These are phyloP conservation scores for Cerrena zonata DNA, from an alignment of 1,284 basidiomycete species.

Conservation along the genomic window DNA sequence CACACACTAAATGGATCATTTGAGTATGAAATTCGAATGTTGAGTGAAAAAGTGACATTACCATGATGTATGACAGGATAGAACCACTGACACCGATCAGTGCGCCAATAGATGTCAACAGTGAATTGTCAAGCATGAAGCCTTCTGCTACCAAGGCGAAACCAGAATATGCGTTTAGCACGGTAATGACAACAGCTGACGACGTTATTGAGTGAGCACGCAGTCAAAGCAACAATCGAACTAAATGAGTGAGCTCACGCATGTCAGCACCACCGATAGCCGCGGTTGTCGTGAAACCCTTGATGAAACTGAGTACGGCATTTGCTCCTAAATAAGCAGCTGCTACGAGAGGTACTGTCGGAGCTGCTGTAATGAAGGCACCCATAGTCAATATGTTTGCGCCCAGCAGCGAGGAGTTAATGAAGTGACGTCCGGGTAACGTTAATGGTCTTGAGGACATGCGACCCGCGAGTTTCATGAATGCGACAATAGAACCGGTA, in stretches of 20 bases:
- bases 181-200: conserved; percentile 79
- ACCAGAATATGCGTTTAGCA: conserved; percentile 84
- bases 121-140: conserved; percentile 81
- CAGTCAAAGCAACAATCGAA: background rate
- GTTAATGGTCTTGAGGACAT: conserved; percentile 69
- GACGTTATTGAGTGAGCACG: conserved; percentile 8
- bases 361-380: conserved; percentile 67
- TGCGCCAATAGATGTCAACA: conserved; percentile 75
- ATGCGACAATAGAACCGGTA: conserved; percentile 82
- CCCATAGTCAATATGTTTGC: conserved; percentile 68
- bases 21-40: conserved; percentile 15
- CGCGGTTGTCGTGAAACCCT: conserved; percentile 78
- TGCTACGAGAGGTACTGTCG: conserved; percentile 64
- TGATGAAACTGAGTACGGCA: conserved; percentile 70
- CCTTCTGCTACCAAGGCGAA: conserved; percentile 90
- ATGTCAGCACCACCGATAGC: conserved; percentile 86
- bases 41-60: too few species aligned
- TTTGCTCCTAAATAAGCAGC: conserved; percentile 72
- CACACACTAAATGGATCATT: conserved; percentile 52
- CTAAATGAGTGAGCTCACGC: conserved; percentile 48
- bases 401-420: conserved; percentile 65
- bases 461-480: conserved; percentile 75
- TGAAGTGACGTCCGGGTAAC: conserved; percentile 69
- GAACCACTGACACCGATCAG: conserved; percentile 82
- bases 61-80: conserved; percentile 89